These are phyloP conservation scores for Zea luxurians DNA, from an alignment of 176 grass and related monocot species.

Conservation along the genomic window DNA sequence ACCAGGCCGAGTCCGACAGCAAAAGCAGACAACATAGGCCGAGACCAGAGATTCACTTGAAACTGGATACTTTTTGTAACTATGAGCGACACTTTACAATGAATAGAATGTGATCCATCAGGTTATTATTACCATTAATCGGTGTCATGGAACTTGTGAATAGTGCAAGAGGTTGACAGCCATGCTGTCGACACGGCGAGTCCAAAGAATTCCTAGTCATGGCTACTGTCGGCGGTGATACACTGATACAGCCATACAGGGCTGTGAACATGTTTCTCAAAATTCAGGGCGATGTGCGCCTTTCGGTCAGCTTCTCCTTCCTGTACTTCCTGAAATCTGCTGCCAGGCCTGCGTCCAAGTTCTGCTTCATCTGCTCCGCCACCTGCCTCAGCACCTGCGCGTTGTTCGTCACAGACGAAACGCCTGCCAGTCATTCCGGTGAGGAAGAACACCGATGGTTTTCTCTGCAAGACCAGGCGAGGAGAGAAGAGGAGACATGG, in stretches of 20 bases:
- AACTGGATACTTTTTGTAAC: conserved; percentile 20
- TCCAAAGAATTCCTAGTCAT: conserved; percentile 15
- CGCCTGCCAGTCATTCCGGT: neutral
- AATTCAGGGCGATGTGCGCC: conserved; percentile 11
- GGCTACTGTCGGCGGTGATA: neutral
- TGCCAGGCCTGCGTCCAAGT: conserved; percentile 54
- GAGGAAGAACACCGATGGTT: neutral
- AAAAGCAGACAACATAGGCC: conserved; percentile 7
- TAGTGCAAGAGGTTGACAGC: neutral
- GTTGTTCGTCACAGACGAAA: neutral
- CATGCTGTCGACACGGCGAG: neutral
- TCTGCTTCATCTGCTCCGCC: conserved; percentile 71
- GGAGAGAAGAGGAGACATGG: neutral
- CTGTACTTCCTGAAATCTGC: conserved; percentile 67
- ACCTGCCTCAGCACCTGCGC: conserved; percentile 67
- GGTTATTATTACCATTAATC: neutral
- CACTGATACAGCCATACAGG: too few relatives aligned
- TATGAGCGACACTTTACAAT: conserved; percentile 23
- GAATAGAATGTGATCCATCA: conserved; percentile 45
- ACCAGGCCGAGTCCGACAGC: conserved; percentile 2
- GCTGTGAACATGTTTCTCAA: neutral
- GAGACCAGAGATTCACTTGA: conserved; percentile 13
- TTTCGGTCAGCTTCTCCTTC: conserved; percentile 61
- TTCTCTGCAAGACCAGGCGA: neutral
- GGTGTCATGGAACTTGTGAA: neutral